Evolutionary conservation across 225 moss, liverwort and hornwort species (phyloP).

Genomic region (Ulota crispa): DNA sequence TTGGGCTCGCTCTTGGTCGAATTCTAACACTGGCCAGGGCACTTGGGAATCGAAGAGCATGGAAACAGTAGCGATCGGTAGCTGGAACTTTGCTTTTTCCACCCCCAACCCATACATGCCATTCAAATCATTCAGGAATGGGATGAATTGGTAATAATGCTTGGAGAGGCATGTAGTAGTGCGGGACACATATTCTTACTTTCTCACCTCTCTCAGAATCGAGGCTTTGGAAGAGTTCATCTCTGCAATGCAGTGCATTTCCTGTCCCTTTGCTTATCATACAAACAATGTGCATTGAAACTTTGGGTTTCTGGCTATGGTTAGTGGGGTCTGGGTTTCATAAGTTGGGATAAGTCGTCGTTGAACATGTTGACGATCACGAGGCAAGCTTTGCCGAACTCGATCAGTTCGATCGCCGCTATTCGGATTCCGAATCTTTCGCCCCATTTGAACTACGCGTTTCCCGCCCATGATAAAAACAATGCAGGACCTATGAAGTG

Average conservation of each 20-base stretch:
- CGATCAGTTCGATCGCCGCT: not conserved
- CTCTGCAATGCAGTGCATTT: not conserved
- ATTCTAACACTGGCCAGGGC: not conserved
- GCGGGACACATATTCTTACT: too few relatives aligned
- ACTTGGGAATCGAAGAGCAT: not conserved
- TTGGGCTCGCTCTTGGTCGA: not conserved
- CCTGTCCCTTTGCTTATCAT: not conserved
- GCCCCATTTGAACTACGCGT: constrained; percentile 4
- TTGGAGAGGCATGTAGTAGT: not conserved
- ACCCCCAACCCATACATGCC: too few relatives aligned
- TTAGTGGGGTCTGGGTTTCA: not conserved
- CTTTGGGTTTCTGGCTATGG: too few relatives aligned
- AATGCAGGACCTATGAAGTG: not conserved
- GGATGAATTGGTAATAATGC: not conserved
- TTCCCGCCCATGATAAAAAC: constrained; percentile 7
- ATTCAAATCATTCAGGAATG: not conserved
- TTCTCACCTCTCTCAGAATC: not conserved
- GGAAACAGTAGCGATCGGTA: not conserved
- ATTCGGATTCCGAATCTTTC: not conserved
- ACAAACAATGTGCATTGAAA: not conserved
- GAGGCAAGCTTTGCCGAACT: not conserved
- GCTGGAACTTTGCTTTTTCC: too few relatives aligned
- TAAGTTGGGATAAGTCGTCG: not conserved
- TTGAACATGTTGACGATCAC: not conserved
- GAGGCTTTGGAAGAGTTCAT: not conserved